Evolutionary conservation across 2,329 filamentous ascomycete genomes (phyloP).

Genomic region (Periconia digitata): DNA sequence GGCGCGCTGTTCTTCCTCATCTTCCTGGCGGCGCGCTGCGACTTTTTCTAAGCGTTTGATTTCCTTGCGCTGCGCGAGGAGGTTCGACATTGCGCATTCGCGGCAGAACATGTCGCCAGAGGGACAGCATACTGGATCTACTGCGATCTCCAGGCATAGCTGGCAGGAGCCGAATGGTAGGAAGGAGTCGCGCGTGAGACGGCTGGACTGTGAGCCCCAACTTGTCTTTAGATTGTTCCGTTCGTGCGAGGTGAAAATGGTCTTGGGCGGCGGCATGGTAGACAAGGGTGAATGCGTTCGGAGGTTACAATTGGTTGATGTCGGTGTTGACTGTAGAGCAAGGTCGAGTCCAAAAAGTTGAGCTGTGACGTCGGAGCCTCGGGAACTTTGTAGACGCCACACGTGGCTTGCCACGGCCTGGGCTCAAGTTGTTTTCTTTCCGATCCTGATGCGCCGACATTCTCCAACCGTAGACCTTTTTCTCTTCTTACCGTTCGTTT

Average conservation of each 20-base stretch:
- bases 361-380: conserved; percentile 10
- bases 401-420: conserved; percentile 13
- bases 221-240: conserved; percentile 76
- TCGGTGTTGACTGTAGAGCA: not conserved
- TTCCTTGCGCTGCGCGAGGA: conserved; percentile 89
- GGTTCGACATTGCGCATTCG: conserved; percentile 87
- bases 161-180: conserved; percentile 87
- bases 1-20: conserved; percentile 62
- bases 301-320: not conserved
- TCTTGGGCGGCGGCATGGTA: conserved; percentile 32
- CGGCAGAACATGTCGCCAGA: conserved; percentile 88
- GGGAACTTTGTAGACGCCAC: conserved; percentile 13
- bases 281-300: no score
- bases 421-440: not conserved
- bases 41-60: conserved; percentile 77
- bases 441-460: conserved; percentile 13
- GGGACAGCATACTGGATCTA: conserved; percentile 78
- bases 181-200: conserved; percentile 86
- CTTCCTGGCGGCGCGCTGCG: conserved; percentile 62
- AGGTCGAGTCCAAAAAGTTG: conserved; percentile 2
- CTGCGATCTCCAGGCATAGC: conserved; percentile 79
- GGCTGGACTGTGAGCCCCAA: conserved; percentile 82
- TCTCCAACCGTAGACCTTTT: conserved; percentile 15
- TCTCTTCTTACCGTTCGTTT: conserved; percentile 8
- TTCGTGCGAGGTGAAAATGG: conserved; percentile 91